phyloP scores from a whole-genome alignment of 208 protist species.

The Trypanosoma congolense region DNA sequence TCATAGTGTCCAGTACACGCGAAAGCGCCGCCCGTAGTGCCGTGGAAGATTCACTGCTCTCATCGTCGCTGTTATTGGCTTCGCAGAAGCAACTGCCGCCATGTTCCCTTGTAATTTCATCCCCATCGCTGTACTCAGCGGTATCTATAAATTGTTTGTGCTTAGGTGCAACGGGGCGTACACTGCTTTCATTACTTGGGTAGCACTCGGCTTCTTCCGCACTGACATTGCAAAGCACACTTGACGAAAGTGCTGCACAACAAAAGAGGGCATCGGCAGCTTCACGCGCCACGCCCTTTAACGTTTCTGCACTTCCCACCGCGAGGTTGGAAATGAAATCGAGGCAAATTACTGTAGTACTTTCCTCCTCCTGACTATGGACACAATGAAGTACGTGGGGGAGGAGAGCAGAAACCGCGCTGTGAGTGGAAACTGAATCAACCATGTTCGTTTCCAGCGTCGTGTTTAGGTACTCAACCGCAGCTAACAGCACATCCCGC shows the following conservation, averaged over 20 bases:
- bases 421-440: background rate
- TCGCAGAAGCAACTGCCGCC: background rate
- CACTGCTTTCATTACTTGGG: slow-evolving; percentile 3
- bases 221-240: background rate
- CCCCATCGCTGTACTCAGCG: background rate
- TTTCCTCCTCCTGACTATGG: slow-evolving; percentile 2
- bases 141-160: background rate
- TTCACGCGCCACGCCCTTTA: slow-evolving; percentile 1
- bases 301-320: background rate
- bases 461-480: slow-evolving; percentile 10
- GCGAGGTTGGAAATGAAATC: slow-evolving; percentile 11
- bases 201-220: slow-evolving; percentile 3
- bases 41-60: slow-evolving; percentile 6
- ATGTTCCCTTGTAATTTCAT: slow-evolving; percentile 28
- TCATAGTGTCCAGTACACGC: slow-evolving; percentile 21
- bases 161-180: slow-evolving; percentile 1
- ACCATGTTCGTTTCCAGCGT: slow-evolving; percentile 8
- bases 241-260: background rate
- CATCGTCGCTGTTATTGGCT: slow-evolving; percentile 1
- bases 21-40: slow-evolving; percentile 21
- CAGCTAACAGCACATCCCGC: background rate
- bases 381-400: slow-evolving; percentile 8
- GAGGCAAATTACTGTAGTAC: slow-evolving; percentile 8
- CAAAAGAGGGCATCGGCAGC: slow-evolving; percentile 4
- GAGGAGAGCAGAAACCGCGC: slow-evolving; percentile 1